Evolutionary conservation across 2,329 filamentous ascomycete genomes (phyloP).

Genomic region (Colletotrichum costaricense): DNA sequence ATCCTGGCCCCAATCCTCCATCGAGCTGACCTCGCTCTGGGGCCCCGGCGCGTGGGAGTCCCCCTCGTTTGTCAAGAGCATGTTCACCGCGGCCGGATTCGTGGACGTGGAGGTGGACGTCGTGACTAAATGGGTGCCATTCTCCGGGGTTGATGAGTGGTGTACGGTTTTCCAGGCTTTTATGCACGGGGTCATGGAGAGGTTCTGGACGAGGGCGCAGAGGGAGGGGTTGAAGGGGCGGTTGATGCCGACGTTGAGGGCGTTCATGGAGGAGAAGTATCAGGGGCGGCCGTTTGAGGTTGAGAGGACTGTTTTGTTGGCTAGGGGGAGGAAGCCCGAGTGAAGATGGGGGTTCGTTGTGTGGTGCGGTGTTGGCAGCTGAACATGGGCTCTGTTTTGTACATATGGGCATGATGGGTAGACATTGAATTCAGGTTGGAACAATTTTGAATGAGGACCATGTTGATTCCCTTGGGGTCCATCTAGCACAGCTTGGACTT

Average conservation of each 20-base stretch:
- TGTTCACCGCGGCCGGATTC: constrained; percentile 13
- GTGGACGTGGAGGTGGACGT: constrained; percentile 15
- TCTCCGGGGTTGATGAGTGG: not conserved
- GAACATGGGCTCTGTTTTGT: too few relatives aligned
- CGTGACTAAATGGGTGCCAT: constrained; percentile 4
- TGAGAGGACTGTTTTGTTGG: constrained; percentile 16
- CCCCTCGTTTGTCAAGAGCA: not conserved
- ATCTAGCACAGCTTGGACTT: too few relatives aligned
- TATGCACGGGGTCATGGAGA: constrained; percentile 2
- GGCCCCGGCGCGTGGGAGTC: constrained; percentile 10
- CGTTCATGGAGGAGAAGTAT: constrained; percentile 12
- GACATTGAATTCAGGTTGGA: too few relatives aligned
- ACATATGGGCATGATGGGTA: too few relatives aligned
- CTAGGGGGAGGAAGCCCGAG: constrained; percentile 12
- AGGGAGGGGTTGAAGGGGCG: not conserved
- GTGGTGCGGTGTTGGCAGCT: not conserved
- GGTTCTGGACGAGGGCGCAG: constrained; percentile 14
- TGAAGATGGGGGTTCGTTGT: not conserved
- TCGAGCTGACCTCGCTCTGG: constrained; percentile 6
- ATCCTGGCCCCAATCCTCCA: constrained; percentile 12
- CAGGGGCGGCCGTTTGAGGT: not conserved
- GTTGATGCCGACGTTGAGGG: constrained; percentile 3
- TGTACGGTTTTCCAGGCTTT: constrained; percentile 11
- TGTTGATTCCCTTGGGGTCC: too few relatives aligned
- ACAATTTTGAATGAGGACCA: too few relatives aligned